phyloP scores from a whole-genome alignment of 1,284 basidiomycete genomes.

The Calocybe gambosa region DNA sequence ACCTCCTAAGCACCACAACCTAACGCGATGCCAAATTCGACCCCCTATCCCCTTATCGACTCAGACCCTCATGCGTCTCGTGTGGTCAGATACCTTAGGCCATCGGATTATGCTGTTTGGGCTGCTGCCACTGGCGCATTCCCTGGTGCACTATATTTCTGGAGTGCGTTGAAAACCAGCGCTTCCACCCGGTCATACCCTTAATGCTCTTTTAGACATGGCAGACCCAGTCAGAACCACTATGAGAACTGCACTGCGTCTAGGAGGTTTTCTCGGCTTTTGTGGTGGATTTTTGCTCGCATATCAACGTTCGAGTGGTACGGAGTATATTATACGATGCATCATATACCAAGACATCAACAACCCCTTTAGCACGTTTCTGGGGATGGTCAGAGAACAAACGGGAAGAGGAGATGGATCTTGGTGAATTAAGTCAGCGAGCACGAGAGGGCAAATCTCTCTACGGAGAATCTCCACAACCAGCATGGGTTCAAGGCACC shows the following conservation, averaged over 20 bases:
- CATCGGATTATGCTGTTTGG: conserved; percentile 85
- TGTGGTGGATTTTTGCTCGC: conserved; percentile 89
- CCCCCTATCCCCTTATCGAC: conserved; percentile 84
- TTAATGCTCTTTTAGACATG: conserved; percentile 28
- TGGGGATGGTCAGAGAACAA: conserved; percentile 97
- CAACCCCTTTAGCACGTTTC: conserved; percentile 69
- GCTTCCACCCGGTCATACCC: conserved; percentile 18
- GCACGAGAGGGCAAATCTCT: conserved; percentile 74
- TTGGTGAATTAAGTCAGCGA: conserved; percentile 68
- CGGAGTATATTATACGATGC: conserved; percentile 27
- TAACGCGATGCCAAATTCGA: conserved; percentile 58
- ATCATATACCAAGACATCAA: background rate
- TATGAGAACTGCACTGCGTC: conserved; percentile 32
- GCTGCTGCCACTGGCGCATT: conserved; percentile 76
- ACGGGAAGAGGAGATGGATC: conserved; percentile 71
- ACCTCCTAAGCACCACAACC: conserved; percentile 15
- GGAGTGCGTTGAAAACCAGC: conserved; percentile 61
- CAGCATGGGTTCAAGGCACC: conserved; percentile 83
- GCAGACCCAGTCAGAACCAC: conserved; percentile 37
- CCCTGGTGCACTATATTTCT: conserved; percentile 68
- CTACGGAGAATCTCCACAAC: conserved; percentile 80
- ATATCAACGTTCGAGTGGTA: conserved; percentile 86
- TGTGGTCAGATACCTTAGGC: conserved; percentile 86
- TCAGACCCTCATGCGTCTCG: conserved; percentile 87
- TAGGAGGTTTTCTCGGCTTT: conserved; percentile 61